Evolutionary conservation across 2,329 filamentous ascomycete species (phyloP).

Genomic region (Lojkania enalia): DNA sequence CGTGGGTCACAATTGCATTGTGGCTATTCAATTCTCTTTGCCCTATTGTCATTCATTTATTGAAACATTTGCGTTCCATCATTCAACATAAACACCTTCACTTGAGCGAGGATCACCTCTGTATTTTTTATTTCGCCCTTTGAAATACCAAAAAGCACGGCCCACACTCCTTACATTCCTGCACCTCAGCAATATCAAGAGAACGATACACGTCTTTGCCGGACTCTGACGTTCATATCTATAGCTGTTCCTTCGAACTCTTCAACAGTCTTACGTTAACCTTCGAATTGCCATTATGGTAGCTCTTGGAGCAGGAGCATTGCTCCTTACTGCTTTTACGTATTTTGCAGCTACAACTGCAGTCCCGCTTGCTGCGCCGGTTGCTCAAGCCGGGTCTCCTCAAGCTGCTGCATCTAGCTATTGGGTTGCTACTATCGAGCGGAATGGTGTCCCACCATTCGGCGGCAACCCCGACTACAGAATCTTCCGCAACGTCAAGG

Average conservation of each 20-base stretch:
- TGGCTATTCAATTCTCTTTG: constrained; percentile 32
- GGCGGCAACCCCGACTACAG: constrained; percentile 62
- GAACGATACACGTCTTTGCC: constrained; percentile 18
- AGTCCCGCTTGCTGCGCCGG: constrained; percentile 27
- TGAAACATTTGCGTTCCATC: constrained; percentile 13
- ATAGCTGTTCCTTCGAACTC: constrained; percentile 15
- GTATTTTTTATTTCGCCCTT: constrained; percentile 6
- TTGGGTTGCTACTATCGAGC: constrained; percentile 72
- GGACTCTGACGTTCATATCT: constrained; percentile 27
- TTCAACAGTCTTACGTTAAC: constrained; percentile 17
- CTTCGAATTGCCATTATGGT: constrained; percentile 41
- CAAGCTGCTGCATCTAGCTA: constrained; percentile 51
- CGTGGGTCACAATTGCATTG: constrained; percentile 34
- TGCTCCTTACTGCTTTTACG: constrained; percentile 39
- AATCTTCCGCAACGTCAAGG: constrained; percentile 54
- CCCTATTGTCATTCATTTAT: constrained; percentile 39
- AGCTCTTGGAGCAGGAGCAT: constrained; percentile 41
- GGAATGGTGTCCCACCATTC: constrained; percentile 70
- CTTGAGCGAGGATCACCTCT: not conserved
- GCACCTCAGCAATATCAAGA: constrained; percentile 9
- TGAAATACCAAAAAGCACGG: not conserved
- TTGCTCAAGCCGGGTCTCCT: constrained; percentile 29
- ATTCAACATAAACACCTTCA: constrained; percentile 3
- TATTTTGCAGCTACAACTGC: constrained; percentile 32
- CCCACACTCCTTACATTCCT: constrained; percentile 6